Percentiles rank a stretch among this genome's conserved stretches.
Conservation (phyloP, 345 rosid genomes). For the Nasturtium officinale region DNA sequence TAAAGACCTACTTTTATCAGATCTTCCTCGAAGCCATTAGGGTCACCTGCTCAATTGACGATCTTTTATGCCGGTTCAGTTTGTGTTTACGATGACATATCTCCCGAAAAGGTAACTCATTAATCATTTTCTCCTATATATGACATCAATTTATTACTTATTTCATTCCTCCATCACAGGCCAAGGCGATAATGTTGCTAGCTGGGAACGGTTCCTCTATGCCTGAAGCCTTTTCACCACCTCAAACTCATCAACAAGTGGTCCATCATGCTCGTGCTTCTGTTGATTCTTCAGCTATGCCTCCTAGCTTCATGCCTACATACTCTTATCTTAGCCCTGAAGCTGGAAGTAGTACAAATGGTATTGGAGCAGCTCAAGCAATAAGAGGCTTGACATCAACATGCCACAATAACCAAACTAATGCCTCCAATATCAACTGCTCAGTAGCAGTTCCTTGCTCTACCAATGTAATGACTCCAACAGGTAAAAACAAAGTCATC, state of each 20-base stretch:
- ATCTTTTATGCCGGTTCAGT: conserved; percentile 76
- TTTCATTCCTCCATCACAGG: conserved; percentile 50
- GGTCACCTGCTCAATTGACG: conserved; percentile 63
- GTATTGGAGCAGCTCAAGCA: conserved; percentile 37
- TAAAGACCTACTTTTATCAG: conserved; percentile 41
- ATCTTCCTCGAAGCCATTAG: conserved; percentile 50
- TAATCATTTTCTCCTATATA: neutral
- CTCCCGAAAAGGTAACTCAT: conserved; percentile 64
- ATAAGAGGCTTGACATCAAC: conserved; percentile 43
- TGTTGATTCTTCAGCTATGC: conserved; percentile 43
- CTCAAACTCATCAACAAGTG: conserved; percentile 47
- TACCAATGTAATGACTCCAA: conserved; percentile 44
- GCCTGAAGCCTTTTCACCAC: conserved; percentile 41
- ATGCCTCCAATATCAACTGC: conserved; percentile 47
- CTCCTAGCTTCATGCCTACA: conserved; percentile 52
- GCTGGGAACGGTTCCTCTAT: conserved; percentile 64
- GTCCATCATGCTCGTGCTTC: conserved; percentile 47
- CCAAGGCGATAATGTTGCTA: conserved; percentile 75
- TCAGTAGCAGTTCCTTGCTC: conserved; percentile 29
- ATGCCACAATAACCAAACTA: conserved; percentile 33
- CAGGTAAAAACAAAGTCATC: conserved; percentile 46
- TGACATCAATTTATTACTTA: conserved; percentile 9
- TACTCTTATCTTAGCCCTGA: conserved; percentile 47
- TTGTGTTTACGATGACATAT: conserved; percentile 65
- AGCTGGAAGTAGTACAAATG: conserved; percentile 50